Conservation (phyloP, 2,329 filamentous ascomycete species). For the Aulographum hederae region DNA sequence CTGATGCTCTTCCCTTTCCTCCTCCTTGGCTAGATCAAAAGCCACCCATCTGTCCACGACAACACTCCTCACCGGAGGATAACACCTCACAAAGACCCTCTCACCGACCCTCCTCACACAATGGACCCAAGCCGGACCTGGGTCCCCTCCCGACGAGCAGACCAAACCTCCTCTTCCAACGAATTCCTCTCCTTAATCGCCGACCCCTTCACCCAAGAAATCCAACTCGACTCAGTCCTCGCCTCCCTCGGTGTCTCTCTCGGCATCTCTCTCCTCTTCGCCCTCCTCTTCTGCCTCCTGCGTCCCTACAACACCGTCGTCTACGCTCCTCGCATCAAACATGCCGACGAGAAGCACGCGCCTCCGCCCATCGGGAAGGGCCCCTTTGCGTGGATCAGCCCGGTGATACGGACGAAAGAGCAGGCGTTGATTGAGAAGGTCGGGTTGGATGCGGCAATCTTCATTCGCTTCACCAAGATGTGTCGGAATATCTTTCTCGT, state of each 20-base stretch:
- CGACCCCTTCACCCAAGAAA: no score
- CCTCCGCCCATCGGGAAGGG: constrained; percentile 75
- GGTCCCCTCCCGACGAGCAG: no score
- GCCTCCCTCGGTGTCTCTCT: constrained; percentile 68
- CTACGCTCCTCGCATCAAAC: constrained; percentile 85
- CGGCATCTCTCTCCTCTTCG: constrained; percentile 53
- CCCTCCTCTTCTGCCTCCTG: constrained; percentile 69
- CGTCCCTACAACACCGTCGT: constrained; percentile 83
- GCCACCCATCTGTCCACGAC: no score
- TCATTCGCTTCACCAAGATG: constrained; percentile 80
- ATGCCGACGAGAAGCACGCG: constrained; percentile 77
- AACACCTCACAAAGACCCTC: no score
- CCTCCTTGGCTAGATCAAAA: no score
- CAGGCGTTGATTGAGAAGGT: constrained; percentile 60
- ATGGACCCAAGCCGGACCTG: no score
- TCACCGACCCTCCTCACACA: no score
- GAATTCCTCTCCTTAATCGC: no score
- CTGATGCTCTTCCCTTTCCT: no score
- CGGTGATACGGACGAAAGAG: constrained; percentile 63
- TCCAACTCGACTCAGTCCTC: constrained; percentile 46
- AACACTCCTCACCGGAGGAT: no score
- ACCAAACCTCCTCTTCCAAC: no score
- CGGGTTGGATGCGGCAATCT: constrained; percentile 80
- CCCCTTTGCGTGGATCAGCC: constrained; percentile 72
- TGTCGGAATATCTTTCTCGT: constrained; percentile 73